These are phyloP conservation scores for Yamadazyma buinensis DNA, from an alignment of 1,139 yeast genomes.

Conservation along the genomic window DNA sequence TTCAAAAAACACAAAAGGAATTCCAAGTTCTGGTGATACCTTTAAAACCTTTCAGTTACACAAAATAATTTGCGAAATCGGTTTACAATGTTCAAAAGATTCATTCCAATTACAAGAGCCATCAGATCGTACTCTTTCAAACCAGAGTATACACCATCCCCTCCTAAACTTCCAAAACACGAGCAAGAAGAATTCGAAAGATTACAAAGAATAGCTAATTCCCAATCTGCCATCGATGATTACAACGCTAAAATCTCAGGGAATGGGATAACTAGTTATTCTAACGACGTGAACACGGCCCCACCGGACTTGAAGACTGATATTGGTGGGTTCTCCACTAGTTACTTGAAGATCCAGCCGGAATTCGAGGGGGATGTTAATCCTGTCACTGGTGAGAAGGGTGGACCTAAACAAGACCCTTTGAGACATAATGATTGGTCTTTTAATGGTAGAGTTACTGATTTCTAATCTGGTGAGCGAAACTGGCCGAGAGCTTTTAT, in stretches of 20 bases:
- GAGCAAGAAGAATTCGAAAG: constrained; percentile 92
- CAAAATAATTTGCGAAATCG: no score
- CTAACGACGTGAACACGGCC: constrained; percentile 3
- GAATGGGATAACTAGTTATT: constrained; percentile 29
- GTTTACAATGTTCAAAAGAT: no score
- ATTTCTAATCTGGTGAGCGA: no score
- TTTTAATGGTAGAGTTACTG: constrained; percentile 94
- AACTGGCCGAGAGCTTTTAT: no score
- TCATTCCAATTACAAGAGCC: no score
- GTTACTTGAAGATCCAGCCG: constrained; percentile 72
- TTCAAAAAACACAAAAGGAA: no score
- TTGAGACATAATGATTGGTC: constrained; percentile 91
- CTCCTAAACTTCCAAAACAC: constrained; percentile 79
- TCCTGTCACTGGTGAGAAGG: constrained; percentile 91
- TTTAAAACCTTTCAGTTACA: no score
- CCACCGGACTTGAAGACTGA: constrained; percentile 45
- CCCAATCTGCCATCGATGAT: constrained; percentile 77
- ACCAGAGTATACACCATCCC: constrained; percentile 53
- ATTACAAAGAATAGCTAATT: constrained; percentile 74
- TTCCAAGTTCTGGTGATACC: no score
- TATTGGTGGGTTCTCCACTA: constrained; percentile 66
- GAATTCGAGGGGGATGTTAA: constrained; percentile 95
- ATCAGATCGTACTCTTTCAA: constrained; percentile 14
- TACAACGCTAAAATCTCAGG: constrained; percentile 49
- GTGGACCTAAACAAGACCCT: constrained; percentile 99